Evolutionary conservation across 2,329 filamentous ascomycete species (phyloP), one percentile per base, ranked within the genome.

Genomic region (Neonectria hederae): DNA sequence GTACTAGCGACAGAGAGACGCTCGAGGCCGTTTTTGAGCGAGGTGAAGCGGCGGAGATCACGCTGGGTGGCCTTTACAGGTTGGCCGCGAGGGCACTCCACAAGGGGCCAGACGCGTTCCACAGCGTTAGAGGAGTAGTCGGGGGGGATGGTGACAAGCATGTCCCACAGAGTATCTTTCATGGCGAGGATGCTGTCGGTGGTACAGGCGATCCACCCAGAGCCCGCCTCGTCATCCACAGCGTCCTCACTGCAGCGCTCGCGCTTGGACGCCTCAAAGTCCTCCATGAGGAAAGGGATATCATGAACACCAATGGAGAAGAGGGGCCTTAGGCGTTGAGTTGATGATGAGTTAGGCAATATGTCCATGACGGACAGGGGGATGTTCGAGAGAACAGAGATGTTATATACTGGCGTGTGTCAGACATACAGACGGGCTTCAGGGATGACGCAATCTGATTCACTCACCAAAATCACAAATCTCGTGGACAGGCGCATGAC

Each of bases 301-400:
- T 99, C 96, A 77, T 97, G 92, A 17, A 99, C 90, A 54, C 96
- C 96, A 63, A 99, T 87, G 56, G 91, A 94, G 81, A 98, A 99
- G n/a, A 99, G 85, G 0, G 95, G 92, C 24, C 90, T 87, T 30
- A 96, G 84, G 63, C 93, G 85, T 65, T 91, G 84, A 1, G 87
- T 84, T 26, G 89, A 83, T 4, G 87, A 84, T 26, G 84, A 83
- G 0, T 86, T 77, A 21, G 90, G 87, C n/a, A 97, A 83, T 14
- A 90, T 81, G 55, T 94, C 89, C 62, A 86, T 84, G 46, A 94
- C 86, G 30, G 91, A 89, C 40, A 90, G 84, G 28, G 96, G 94
- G 46, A 98, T 90, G 71, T 94, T 97, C 48, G 94, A 94, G 35
- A 99, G 84, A 58, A 98, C 86, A n/a, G 95, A 97, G 55, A 98